Base-by-base conservation (phyloP, 768 basidiomycete genomes). In the Dentipellis fragilis region DNA sequence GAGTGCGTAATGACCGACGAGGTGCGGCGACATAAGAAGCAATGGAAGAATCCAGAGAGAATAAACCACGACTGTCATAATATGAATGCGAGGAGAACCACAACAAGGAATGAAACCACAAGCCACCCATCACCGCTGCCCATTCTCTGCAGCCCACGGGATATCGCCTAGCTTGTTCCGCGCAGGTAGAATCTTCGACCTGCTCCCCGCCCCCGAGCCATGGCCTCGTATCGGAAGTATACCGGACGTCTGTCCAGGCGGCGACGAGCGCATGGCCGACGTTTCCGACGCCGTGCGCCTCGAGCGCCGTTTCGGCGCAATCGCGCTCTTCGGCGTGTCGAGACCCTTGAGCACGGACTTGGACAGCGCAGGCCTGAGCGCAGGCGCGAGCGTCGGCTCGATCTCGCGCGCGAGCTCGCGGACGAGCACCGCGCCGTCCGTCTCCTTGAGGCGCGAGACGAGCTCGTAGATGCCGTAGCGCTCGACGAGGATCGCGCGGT, bases 351-450 rank as follows among this genome's bases (percentile, higher is more conserved):
- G 29, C 38, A 59, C 59, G n/a, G 57, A 57, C 51, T 68, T 73
- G 19, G 67, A 61, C 3, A 63, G 62, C 0, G 69, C 72, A 10
- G 86, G 86, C 65, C 75, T 81, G 62, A 90, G 68, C 6, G 78
- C 89, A 2, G 89, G 88, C 38, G 80, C 79, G 45, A 93, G 75
- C 0, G 83, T 78, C 0, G 90, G 90, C 21, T 90, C 73, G 57
- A 93, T 90, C 69, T 93, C 90, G 62, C 86, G 78, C 17, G 92
- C 92, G 47, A 96, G 70, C 67, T 97, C 90, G 56, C 89, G 77
- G 16, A 96, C 93, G 29, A 99, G 78, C 16, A 98, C 87, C 0
- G 95, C 93, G 11, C 83, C 88, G 67, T 99, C 96, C 51, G 85
- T 83, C 59, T 82, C 79, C 65, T 89, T 90, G 50, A 97, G 72